These are phyloP conservation scores for Naganishia cerealis DNA, from an alignment of 1,284 basidiomycete genomes.

Conservation along the genomic window DNA sequence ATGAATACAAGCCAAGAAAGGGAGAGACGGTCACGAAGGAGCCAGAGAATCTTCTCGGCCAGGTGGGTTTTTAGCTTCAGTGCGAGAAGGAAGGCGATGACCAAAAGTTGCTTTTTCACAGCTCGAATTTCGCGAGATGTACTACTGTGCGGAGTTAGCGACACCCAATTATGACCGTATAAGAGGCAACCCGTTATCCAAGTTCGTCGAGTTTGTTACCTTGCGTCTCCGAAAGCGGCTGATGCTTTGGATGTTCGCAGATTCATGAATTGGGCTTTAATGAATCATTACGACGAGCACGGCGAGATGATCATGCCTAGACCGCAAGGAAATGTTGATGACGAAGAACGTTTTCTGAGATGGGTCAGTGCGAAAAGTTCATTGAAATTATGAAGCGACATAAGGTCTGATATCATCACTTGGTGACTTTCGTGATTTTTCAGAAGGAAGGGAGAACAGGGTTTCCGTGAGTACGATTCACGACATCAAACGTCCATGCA, in stretches of 20 bases:
- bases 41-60: conserved; percentile 51
- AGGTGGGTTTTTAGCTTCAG: conserved; percentile 28
- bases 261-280: conserved; percentile 56
- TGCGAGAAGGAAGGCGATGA: neutral
- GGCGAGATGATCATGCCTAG: conserved; percentile 52
- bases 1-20: conserved; percentile 37
- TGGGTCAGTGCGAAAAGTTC: conserved; percentile 40
- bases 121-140: conserved; percentile 57
- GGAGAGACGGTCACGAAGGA: conserved; percentile 44
- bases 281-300: conserved; percentile 54
- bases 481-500: neutral
- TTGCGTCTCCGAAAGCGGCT: neutral
- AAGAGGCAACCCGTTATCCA: conserved; percentile 54
- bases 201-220: conserved; percentile 39
- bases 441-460: conserved; percentile 56
- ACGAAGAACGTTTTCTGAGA: conserved; percentile 53
- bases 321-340: conserved; percentile 50
- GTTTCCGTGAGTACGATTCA: conserved; percentile 56
- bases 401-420: no score
- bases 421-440: neutral
- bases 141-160: conserved; percentile 55
- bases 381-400: neutral
- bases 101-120: conserved; percentile 40
- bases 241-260: conserved; percentile 33
- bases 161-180: conserved; percentile 54